Evolutionary conservation across 805 yeast genomes (phyloP), one percentile per base, ranked within the genome.

Genomic region (Hanseniaspora vineae): DNA sequence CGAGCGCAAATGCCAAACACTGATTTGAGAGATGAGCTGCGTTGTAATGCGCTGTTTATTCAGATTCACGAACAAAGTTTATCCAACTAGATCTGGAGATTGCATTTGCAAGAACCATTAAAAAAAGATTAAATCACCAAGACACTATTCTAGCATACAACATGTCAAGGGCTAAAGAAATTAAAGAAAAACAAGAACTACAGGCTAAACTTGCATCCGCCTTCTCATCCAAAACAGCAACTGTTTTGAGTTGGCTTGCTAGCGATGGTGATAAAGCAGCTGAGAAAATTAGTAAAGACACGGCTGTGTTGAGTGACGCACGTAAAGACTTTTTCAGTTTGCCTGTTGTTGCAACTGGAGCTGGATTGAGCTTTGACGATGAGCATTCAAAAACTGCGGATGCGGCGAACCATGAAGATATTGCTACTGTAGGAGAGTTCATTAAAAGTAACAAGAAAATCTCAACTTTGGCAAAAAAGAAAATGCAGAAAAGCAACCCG

Each of bases 391-490:
- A 23, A 23, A 23, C 4, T 5, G 8, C 29, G 29, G 8, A 23
- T n/a, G n/a, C n/a, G n/a, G 8, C 29, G 8, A 23, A 45, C 14
- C 42, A 45, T 33, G 31, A 44, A 5, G 68, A 62, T 44, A 62
- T 64, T 9, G 57, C 59, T 23, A 64, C 68, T 8, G 57, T 64
- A 11, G 68, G 68, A 17, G 66, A 64, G 46, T 64, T 64, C 42
- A 56, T 64, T 10, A 49, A 56, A 14, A 58, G 64, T 42, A 62
- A 64, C 42, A 62, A 64, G 50, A 63, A 62, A 37, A 52, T 64
- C 2, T 55, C 55, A 15, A 52, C 66, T 2, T 46, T 64, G 19
- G 52, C 65, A 1, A 64, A 62, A 47, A 62, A 60, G 53, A 62
- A 56, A 50, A 55, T 54, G 18, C 47, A 31, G n/a, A 48, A 51